These are phyloP conservation scores for Carallia pectinifolia DNA, from an alignment of 345 rosid genomes.

Conservation along the genomic window DNA sequence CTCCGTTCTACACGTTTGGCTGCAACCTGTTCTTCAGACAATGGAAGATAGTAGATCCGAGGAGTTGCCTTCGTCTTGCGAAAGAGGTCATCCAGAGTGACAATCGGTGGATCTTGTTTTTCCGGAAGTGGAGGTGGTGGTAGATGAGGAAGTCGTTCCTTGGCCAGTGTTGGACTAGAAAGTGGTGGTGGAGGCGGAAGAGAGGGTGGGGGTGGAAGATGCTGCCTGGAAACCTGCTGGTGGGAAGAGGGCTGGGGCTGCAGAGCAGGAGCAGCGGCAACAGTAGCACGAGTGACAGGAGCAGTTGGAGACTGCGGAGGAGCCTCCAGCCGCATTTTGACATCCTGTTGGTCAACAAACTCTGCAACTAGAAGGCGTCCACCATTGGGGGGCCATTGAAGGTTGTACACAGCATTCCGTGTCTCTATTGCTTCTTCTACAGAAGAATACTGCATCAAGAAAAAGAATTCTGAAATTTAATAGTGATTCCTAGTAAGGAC, in stretches of 20 bases:
- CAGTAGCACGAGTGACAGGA: constrained; percentile 29
- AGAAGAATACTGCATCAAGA: constrained; percentile 71
- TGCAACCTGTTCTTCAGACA: constrained; percentile 86
- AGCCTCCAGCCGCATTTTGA: constrained; percentile 58
- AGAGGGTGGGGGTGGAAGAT: constrained; percentile 54
- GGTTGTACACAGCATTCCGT: constrained; percentile 81
- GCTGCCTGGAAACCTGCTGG: constrained; percentile 53
- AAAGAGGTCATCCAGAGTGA: constrained; percentile 91
- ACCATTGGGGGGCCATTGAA: constrained; percentile 96
- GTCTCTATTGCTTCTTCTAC: constrained; percentile 87
- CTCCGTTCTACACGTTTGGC: constrained; percentile 58
- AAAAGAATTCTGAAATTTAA: not conserved
- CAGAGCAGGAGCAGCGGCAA: constrained; percentile 21
- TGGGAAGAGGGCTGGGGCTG: constrained; percentile 55
- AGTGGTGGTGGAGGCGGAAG: constrained; percentile 68
- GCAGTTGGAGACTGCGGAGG: constrained; percentile 49
- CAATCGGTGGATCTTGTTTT: constrained; percentile 79
- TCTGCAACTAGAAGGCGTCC: constrained; percentile 83
- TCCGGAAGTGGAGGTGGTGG: constrained; percentile 68
- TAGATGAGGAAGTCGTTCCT: constrained; percentile 57
- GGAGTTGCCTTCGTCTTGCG: constrained; percentile 92
- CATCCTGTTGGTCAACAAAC: constrained; percentile 85
- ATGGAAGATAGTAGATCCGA: constrained; percentile 86
- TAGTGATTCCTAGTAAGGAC: not conserved
- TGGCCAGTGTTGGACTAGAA: constrained; percentile 40